phyloP scores from a whole-genome alignment of 208 protist genomes.

The Crithidia thermophila region DNA sequence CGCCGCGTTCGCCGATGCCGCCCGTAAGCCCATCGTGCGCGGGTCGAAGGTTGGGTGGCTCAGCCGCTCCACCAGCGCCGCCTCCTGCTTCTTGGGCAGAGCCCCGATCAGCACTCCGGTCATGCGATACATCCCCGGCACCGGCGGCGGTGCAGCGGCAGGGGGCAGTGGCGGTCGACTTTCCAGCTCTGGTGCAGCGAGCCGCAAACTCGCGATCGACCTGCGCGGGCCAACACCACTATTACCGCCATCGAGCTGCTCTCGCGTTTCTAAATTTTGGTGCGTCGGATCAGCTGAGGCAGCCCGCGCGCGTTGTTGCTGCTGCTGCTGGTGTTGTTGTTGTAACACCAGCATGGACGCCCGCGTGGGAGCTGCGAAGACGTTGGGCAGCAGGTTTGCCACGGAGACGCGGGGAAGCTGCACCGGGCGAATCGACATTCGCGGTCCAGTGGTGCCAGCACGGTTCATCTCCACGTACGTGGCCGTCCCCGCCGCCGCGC shows the following conservation, averaged over 20 bases:
- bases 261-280: too few species aligned
- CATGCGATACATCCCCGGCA: conserved; percentile 38
- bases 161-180: neutral
- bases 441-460: neutral
- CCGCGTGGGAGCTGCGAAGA: conserved; percentile 12
- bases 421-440: conserved; percentile 8
- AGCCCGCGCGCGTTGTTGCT: conserved; percentile 2
- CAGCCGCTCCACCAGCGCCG: conserved; percentile 31
- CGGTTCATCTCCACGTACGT: neutral
- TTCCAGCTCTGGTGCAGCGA: neutral
- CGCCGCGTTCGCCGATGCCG: neutral
- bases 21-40: conserved; percentile 14
- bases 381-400: conserved; percentile 2
- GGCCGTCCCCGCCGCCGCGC: too few species aligned
- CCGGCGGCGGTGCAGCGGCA: conserved; percentile 7
- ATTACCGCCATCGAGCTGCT: too few species aligned
- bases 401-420: conserved; percentile 5
- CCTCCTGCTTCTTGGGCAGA: conserved; percentile 27
- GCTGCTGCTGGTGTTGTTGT: too few species aligned
- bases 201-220: neutral
- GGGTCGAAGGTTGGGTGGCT: conserved; percentile 34
- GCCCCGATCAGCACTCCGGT: conserved; percentile 23
- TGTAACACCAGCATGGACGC: conserved; percentile 9
- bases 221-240: neutral
- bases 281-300: neutral